Evolutionary conservation across 441 rosid species (phyloP).

Genomic region (Melastoma candidum): DNA sequence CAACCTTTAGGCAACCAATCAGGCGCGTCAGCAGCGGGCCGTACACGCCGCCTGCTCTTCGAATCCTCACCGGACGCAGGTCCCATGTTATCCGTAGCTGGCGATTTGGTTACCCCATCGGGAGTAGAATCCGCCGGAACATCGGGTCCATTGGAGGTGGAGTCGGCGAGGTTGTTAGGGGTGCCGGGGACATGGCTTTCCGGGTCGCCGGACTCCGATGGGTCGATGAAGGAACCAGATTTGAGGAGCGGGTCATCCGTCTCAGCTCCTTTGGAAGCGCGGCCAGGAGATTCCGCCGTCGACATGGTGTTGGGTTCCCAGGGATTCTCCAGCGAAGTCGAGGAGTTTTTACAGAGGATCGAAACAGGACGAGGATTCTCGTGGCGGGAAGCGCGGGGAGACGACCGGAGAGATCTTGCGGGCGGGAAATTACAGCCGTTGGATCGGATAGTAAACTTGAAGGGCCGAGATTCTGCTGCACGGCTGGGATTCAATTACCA

Average conservation of each 20-base stretch:
- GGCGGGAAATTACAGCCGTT: too few relatives aligned
- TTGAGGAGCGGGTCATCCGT: conserved; percentile 28
- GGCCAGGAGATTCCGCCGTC: too few relatives aligned
- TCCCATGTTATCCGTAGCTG: conserved; percentile 4
- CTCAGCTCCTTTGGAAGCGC: neutral
- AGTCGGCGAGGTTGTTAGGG: conserved; percentile 18
- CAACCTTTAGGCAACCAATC: conserved; percentile 72
- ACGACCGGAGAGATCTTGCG: too few relatives aligned
- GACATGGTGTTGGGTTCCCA: too few relatives aligned
- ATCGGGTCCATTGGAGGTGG: conserved; percentile 8
- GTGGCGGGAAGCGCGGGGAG: too few relatives aligned
- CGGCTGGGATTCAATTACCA: too few relatives aligned
- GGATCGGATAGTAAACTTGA: too few relatives aligned
- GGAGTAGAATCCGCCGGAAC: neutral
- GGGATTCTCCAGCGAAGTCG: too few relatives aligned
- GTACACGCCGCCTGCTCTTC: conserved; percentile 18
- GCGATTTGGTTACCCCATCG: conserved; percentile 9
- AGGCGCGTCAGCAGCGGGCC: conserved; percentile 22
- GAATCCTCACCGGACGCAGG: conserved; percentile 13
- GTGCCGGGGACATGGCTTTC: conserved; percentile 19
- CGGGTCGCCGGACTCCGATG: neutral
- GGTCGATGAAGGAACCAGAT: conserved; percentile 26
- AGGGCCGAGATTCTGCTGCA: too few relatives aligned
- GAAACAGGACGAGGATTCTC: too few relatives aligned
- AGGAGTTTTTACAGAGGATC: too few relatives aligned